These are phyloP conservation scores for Saxophila tyrrhenica DNA, from an alignment of 495 filamentous ascomycete genomes.

Conservation along the genomic window DNA sequence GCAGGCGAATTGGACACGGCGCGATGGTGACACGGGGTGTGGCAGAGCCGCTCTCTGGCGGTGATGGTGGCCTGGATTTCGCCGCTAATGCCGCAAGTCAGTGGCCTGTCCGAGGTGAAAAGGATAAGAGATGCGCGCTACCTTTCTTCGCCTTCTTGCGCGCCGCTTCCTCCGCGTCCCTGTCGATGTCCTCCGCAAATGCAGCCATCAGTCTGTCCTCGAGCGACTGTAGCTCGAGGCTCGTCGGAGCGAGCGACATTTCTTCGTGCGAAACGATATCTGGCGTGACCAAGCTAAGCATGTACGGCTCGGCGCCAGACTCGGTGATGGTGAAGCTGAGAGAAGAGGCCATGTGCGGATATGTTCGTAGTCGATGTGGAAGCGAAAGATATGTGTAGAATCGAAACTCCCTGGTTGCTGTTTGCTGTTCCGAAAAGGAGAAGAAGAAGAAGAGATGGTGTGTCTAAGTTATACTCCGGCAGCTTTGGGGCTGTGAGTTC, in stretches of 20 bases:
- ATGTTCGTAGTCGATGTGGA: neutral
- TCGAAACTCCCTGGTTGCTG: no score
- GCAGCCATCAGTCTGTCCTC: neutral
- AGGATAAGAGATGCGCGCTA: no score
- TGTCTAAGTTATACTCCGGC: no score
- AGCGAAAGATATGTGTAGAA: neutral
- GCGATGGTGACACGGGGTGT: constrained; percentile 5
- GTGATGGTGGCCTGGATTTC: constrained; percentile 7
- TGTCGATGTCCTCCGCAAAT: neutral
- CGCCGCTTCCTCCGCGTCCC: neutral
- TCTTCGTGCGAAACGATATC: neutral
- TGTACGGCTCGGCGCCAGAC: neutral
- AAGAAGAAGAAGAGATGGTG: no score
- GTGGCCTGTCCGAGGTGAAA: no score
- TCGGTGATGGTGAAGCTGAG: neutral
- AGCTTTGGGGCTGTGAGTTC: no score
- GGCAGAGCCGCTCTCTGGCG: constrained; percentile 6
- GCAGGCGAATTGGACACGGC: constrained; percentile 19
- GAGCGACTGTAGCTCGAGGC: neutral
- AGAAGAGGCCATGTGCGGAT: neutral
- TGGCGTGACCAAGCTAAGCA: neutral
- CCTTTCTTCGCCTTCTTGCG: neutral
- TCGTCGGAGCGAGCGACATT: no score
- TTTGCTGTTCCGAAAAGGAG: no score
- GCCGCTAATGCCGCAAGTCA: constrained; percentile 1